Percentiles rank a stretch among this genome's conserved stretches.
Conservation (phyloP, 768 basidiomycete genomes). For the Hemileccinum impolitum region DNA sequence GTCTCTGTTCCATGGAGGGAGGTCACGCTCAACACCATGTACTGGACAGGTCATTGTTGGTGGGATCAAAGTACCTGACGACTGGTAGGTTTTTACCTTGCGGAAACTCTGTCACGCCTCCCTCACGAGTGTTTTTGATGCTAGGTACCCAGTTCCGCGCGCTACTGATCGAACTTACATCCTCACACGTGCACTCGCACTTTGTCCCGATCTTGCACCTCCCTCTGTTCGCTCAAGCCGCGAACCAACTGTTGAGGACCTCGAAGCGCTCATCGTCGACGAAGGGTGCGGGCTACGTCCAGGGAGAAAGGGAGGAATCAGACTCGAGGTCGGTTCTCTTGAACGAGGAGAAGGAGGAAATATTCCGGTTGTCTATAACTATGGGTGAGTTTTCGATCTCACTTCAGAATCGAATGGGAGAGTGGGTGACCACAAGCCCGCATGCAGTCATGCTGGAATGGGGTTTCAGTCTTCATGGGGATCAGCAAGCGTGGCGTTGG, state of each 20-base stretch:
- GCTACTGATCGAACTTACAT: slow-evolving; percentile 61
- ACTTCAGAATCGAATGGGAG: neutral
- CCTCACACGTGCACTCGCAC: slow-evolving; percentile 45
- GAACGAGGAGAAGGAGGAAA: slow-evolving; percentile 25
- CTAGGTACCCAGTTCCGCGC: slow-evolving; percentile 62
- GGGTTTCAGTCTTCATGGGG: slow-evolving; percentile 69
- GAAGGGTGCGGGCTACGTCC: slow-evolving; percentile 67
- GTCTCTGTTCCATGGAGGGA: neutral
- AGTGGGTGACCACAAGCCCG: neutral
- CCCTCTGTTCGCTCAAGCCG: slow-evolving; percentile 47
- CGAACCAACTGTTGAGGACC: slow-evolving; percentile 47
- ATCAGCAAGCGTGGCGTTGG: slow-evolving; percentile 48
- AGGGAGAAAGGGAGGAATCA: slow-evolving; percentile 61
- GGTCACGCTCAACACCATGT: neutral
- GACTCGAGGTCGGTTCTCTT: slow-evolving; percentile 32
- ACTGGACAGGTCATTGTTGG: slow-evolving; percentile 50
- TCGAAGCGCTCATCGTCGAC: slow-evolving; percentile 45
- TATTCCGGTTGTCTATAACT: slow-evolving; percentile 58
- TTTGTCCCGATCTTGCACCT: slow-evolving; percentile 57
- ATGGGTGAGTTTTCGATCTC: slow-evolving; percentile 46
- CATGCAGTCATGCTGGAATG: slow-evolving; percentile 18
- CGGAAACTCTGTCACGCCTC: neutral
- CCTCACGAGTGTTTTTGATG: neutral
- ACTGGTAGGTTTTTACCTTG: slow-evolving; percentile 45
- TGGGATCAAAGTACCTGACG: slow-evolving; percentile 53